Conservation (phyloP, 2,329 filamentous ascomycete genomes). For the Epichloe scottii region DNA sequence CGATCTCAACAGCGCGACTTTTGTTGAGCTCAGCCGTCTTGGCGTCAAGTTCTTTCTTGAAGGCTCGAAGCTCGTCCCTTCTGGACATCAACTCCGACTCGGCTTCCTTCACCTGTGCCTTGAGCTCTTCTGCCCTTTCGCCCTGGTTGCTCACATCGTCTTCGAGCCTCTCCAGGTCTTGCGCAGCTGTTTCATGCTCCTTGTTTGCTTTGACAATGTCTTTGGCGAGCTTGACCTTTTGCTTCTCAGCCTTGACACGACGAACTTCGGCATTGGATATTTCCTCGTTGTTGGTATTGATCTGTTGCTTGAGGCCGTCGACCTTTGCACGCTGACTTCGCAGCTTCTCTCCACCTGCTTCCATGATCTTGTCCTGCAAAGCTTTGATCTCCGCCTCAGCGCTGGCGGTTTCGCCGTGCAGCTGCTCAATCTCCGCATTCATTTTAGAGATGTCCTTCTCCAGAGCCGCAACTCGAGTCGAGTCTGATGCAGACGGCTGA, state of each 20-base stretch:
- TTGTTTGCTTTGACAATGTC: constrained; percentile 64
- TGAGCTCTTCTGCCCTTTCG: constrained; percentile 60
- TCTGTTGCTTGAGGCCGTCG: constrained; percentile 76
- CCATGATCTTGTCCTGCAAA: constrained; percentile 95
- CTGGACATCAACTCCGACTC: constrained; percentile 65
- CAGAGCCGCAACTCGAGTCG: constrained; percentile 56
- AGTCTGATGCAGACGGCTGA: constrained; percentile 68
- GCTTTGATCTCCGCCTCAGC: constrained; percentile 88
- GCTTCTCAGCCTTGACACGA: constrained; percentile 89
- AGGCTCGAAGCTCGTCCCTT: constrained; percentile 62
- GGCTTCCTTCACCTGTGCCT: constrained; percentile 65
- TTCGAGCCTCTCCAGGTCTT: constrained; percentile 67
- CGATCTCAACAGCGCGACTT: constrained; percentile 80
- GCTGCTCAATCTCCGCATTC: constrained; percentile 64
- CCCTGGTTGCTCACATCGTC: constrained; percentile 67
- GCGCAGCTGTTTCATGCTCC: constrained; percentile 60
- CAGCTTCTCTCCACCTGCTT: constrained; percentile 87
- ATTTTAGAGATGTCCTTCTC: constrained; percentile 67
- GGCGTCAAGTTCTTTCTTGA: constrained; percentile 80
- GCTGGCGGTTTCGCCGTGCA: constrained; percentile 74
- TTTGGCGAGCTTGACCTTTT: constrained; percentile 75
- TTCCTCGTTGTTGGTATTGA: constrained; percentile 66
- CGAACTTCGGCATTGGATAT: constrained; percentile 77
- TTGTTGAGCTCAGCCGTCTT: constrained; percentile 79
- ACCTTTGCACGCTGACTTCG: constrained; percentile 84